These are phyloP conservation scores for Dissophora ornata DNA, from an alignment of 192 early-diverging fungal genomes.

Conservation along the genomic window DNA sequence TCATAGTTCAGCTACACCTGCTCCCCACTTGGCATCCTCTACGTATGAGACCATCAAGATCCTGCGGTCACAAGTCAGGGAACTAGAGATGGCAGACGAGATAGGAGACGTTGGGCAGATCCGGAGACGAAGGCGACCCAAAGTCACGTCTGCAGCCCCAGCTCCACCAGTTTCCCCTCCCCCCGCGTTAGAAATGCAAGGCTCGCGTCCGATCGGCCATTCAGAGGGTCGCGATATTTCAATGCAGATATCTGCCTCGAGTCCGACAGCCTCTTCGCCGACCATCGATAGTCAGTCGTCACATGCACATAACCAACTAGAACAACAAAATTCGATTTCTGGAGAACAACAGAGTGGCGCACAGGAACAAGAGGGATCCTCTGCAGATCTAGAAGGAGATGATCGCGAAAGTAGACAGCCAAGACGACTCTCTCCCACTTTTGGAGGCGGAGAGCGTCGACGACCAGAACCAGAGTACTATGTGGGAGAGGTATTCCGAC, in stretches of 20 bases:
- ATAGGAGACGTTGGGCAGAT: constrained; percentile 34
- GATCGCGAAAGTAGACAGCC: background rate
- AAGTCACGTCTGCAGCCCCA: background rate
- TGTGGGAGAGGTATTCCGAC: constrained; percentile 53
- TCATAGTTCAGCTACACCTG: background rate
- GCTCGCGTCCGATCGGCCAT: no score
- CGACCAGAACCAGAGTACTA: constrained; percentile 45
- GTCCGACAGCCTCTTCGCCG: constrained; percentile 5
- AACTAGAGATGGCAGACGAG: constrained; percentile 38
- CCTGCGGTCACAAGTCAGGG: constrained; percentile 20
- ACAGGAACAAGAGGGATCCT: no score
- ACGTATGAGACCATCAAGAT: constrained; percentile 36
- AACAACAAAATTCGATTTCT: constrained; percentile 10
- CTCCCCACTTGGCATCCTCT: background rate
- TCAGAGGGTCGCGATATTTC: no score
- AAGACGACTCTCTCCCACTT: background rate
- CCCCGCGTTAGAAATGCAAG: no score
- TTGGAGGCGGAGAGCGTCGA: constrained; percentile 22
- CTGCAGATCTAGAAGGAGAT: background rate
- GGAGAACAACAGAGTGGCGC: constrained; percentile 18
- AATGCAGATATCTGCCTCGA: background rate
- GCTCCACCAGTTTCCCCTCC: background rate
- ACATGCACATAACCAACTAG: background rate
- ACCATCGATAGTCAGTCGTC: constrained; percentile 14
- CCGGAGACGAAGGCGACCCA: constrained; percentile 35